phyloP scores from a whole-genome alignment of 169 alveolate species.

The Plasmodium gaboni region DNA sequence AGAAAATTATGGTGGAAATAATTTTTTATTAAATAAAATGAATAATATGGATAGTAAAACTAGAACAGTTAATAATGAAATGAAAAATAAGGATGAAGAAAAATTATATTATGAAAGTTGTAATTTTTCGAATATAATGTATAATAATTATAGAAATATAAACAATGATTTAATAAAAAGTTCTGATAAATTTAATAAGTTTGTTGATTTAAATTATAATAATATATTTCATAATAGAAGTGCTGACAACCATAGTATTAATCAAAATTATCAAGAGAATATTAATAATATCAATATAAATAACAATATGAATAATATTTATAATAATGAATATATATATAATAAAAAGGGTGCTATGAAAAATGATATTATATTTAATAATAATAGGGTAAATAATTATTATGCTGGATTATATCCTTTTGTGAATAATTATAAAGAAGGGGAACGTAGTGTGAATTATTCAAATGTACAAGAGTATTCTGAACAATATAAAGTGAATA shows the following conservation, averaged over 20 bases:
- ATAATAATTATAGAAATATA: not conserved
- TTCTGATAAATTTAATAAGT: not conserved
- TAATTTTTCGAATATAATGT: not conserved
- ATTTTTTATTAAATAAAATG: slow-evolving; percentile 2
- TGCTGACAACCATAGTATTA: not conserved
- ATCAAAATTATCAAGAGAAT: not conserved
- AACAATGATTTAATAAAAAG: not conserved
- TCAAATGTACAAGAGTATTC: slow-evolving; percentile 8
- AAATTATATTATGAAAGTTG: not conserved
- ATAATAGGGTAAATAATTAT: not conserved
- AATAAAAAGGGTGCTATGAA: not conserved
- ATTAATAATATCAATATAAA: not conserved
- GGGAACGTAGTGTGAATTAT: not conserved
- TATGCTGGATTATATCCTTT: not conserved
- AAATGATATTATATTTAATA: not conserved
- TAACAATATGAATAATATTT: not conserved
- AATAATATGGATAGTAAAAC: slow-evolving; percentile 12
- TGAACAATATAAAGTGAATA: slow-evolving; percentile 5
- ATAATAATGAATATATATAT: slow-evolving; percentile 6
- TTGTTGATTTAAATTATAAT: not conserved
- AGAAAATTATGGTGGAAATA: slow-evolving; percentile 9
- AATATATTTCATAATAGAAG: not conserved
- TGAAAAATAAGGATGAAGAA: slow-evolving; percentile 1
- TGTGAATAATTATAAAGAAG: not conserved
- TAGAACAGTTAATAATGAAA: slow-evolving; percentile 1